phyloP scores from a whole-genome alignment of 306 rosid species.

The Herpetospermum pedunculosum region DNA sequence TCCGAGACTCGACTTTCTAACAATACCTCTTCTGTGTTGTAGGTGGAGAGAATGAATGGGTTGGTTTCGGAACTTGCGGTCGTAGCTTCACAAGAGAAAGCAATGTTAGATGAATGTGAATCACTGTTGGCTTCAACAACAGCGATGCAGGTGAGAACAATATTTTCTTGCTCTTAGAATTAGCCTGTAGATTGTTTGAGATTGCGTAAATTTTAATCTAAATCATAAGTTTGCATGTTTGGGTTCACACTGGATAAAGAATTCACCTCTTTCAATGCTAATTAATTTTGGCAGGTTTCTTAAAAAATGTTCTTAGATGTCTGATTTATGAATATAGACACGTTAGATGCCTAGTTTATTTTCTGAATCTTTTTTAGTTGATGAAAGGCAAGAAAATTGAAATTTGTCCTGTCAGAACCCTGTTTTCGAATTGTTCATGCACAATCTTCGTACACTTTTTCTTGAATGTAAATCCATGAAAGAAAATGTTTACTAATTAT shows the following conservation, averaged over 20 bases:
- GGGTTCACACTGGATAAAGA: neutral
- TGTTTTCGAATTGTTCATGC: neutral
- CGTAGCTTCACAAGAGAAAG: conserved; percentile 65
- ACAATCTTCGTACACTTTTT: neutral
- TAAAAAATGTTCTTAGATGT: neutral
- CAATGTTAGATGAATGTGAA: conserved; percentile 85
- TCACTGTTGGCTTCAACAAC: conserved; percentile 54
- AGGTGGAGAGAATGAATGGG: conserved; percentile 68
- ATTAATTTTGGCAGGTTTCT: neutral
- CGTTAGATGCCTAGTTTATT: neutral
- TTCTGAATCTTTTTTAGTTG: neutral
- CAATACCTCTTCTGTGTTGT: neutral
- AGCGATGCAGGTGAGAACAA: conserved; percentile 65
- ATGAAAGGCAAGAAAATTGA: neutral
- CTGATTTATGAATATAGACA: neutral
- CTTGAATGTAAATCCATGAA: neutral
- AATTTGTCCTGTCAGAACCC: neutral
- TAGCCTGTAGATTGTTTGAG: neutral
- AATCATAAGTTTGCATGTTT: neutral
- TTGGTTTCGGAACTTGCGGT: conserved; percentile 73
- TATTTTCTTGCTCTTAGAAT: neutral
- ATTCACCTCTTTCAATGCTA: neutral
- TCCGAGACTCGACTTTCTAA: neutral
- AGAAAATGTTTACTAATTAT: neutral
- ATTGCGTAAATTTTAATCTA: neutral